Conservation (phyloP, 345 rosid genomes). For the Pelargonium nanum region DNA sequence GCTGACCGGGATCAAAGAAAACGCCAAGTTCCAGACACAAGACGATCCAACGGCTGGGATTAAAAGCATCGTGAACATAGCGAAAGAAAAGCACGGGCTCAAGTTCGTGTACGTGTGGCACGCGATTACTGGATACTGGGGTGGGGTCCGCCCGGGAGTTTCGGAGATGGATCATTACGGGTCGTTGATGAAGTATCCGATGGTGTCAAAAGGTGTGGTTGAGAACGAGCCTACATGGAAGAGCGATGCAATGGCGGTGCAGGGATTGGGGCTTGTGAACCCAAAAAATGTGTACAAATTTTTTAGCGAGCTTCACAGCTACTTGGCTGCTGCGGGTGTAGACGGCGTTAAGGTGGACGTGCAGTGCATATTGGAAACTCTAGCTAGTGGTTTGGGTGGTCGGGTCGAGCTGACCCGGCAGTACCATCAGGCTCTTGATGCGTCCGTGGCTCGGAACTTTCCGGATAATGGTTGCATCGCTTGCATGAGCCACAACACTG, state of each 20-base stretch:
- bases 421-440: conserved; percentile 87
- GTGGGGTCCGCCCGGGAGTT: conserved; percentile 77
- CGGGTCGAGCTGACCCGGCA: conserved; percentile 72
- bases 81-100: conserved; percentile 57
- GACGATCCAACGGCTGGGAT: conserved; percentile 60
- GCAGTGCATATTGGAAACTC: conserved; percentile 84
- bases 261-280: conserved; percentile 76
- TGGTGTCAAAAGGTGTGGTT: conserved; percentile 52
- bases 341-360: conserved; percentile 93
- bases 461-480: conserved; percentile 89
- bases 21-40: conserved; percentile 56
- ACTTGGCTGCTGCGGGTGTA: conserved; percentile 68
- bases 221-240: conserved; percentile 86
- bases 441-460: conserved; percentile 65
- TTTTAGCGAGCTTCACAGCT: conserved; percentile 67
- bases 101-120: conserved; percentile 92
- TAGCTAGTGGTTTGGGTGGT: conserved; percentile 75
- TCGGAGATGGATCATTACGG: conserved; percentile 57
- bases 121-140: conserved; percentile 94
- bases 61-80: conserved; percentile 52
- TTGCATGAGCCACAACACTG: conserved; percentile 94
- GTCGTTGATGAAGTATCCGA: conserved; percentile 62
- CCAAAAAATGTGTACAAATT: conserved; percentile 64
- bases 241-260: conserved; percentile 48
- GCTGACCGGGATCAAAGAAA: conserved; percentile 70